These are phyloP conservation scores for Lasiosphaeria ovina DNA, from an alignment of 495 filamentous ascomycete genomes.

Conservation along the genomic window DNA sequence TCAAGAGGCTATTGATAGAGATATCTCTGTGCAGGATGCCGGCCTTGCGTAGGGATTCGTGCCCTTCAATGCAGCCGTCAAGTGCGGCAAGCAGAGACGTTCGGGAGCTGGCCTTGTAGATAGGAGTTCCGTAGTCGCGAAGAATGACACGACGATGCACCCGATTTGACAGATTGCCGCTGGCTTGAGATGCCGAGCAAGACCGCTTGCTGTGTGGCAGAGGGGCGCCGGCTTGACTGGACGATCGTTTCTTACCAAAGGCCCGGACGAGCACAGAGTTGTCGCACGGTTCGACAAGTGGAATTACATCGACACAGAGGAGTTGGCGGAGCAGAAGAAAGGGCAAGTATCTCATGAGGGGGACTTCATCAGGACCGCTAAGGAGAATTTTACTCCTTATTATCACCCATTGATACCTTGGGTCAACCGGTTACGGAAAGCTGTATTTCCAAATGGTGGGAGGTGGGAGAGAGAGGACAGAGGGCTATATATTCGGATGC, in stretches of 20 bases:
- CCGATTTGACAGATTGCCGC: conserved; percentile 20
- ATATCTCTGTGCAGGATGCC: conserved; percentile 36
- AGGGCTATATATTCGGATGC: conserved; percentile 29
- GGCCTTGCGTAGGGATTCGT: conserved; percentile 13
- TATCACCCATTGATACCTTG: conserved; percentile 19
- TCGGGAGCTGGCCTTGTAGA: conserved; percentile 11
- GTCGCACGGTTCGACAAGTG: conserved; percentile 23
- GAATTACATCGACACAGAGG: conserved; percentile 26
- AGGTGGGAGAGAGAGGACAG: conserved; percentile 25
- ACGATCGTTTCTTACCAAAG: conserved; percentile 38
- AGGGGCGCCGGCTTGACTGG: conserved; percentile 23
- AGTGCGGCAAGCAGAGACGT: conserved; percentile 37
- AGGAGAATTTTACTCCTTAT: conserved; percentile 35
- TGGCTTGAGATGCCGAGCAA: conserved; percentile 11
- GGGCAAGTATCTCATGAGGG: conserved; percentile 25
- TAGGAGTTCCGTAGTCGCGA: conserved; percentile 2
- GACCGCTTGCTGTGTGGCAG: conserved; percentile 17
- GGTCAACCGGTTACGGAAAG: conserved; percentile 30
- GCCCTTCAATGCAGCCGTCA: conserved; percentile 34
- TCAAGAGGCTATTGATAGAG: conserved; percentile 39
- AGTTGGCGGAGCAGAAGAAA: conserved; percentile 11
- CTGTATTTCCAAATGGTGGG: conserved; percentile 31
- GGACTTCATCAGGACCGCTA: conserved; percentile 30
- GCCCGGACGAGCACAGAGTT: conserved; percentile 20
- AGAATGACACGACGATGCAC: conserved; percentile 11